A percentile compares a stretch with the other conserved stretches of the same genome.
Evolutionary conservation across 2,329 filamentous ascomycete genomes (phyloP).

Genomic region (Cladosporium sp.): DNA sequence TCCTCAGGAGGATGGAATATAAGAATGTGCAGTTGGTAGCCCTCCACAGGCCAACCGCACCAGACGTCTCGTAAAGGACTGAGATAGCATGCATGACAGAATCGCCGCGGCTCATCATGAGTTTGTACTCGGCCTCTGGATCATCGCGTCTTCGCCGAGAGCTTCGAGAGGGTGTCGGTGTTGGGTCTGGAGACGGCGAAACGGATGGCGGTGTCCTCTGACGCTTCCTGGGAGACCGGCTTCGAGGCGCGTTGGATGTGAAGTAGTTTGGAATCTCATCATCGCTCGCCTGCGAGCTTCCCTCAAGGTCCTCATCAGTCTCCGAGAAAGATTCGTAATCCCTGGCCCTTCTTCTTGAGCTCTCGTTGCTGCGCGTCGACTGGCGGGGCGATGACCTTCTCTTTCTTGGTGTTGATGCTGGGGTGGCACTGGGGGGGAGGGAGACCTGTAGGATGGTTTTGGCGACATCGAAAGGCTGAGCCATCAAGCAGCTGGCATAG

Average conservation of each 20-base stretch:
- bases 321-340: slow-evolving; percentile 15
- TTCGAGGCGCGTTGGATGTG: slow-evolving; percentile 61
- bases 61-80: slow-evolving; percentile 84
- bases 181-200: slow-evolving; percentile 24
- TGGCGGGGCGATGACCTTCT: slow-evolving; percentile 20
- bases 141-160: slow-evolving; percentile 19
- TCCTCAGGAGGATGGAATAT: slow-evolving; percentile 79
- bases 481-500: slow-evolving; percentile 82
- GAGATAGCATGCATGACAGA: slow-evolving; percentile 82
- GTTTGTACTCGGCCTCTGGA: slow-evolving; percentile 45
- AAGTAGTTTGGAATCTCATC: slow-evolving; percentile 75
- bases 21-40: slow-evolving; percentile 87
- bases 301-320: slow-evolving; percentile 19
- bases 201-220: slow-evolving; percentile 26
- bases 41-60: slow-evolving; percentile 91
- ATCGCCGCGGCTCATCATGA: slow-evolving; percentile 69
- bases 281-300: slow-evolving; percentile 17
- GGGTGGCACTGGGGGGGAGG: slow-evolving; percentile 29
- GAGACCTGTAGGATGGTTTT: slow-evolving; percentile 86
- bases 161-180: slow-evolving; percentile 24
- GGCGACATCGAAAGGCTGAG: slow-evolving; percentile 95
- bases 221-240: slow-evolving; percentile 42
- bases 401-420: slow-evolving; percentile 28
- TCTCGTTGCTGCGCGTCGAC: neutral
- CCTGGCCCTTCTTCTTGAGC: slow-evolving; percentile 14